Percentiles rank a stretch among this genome's conserved stretches.
Conservation (phyloP, 192 early-diverging fungal species). For the Rhizophagus clarus region DNA sequence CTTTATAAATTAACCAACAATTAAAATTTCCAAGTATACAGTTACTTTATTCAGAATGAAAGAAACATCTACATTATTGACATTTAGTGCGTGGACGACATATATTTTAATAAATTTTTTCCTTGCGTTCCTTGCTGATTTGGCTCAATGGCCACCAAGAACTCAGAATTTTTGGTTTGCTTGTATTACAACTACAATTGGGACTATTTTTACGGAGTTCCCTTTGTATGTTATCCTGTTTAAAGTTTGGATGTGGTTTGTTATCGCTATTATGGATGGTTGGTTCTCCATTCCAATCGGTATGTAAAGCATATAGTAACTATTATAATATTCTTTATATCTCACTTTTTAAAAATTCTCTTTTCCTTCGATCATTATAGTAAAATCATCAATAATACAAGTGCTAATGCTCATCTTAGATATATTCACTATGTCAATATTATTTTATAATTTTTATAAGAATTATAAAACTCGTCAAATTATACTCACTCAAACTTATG, state of each 20-base stretch:
- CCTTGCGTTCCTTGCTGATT: neutral
- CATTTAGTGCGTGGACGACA: neutral
- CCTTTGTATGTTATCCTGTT: neutral
- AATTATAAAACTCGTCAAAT: constrained; percentile 9
- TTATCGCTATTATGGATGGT: neutral
- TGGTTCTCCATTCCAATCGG: neutral
- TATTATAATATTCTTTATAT: neutral
- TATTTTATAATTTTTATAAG: neutral
- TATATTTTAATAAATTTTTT: neutral
- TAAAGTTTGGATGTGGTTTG: neutral
- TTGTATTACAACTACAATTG: neutral
- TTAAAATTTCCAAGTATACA: no score
- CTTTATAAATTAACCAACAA: no score
- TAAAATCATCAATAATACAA: neutral
- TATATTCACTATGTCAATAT: neutral
- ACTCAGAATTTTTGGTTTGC: neutral
- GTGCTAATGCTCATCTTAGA: neutral
- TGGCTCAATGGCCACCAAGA: neutral
- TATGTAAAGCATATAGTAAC: neutral
- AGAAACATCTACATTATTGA: neutral
- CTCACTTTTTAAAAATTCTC: neutral
- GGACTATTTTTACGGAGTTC: neutral
- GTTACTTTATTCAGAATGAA: no score
- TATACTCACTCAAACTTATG: neutral
- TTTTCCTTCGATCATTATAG: neutral